phyloP scores from a whole-genome alignment of 495 filamentous ascomycete species.

The Trichocladium antarcticum region DNA sequence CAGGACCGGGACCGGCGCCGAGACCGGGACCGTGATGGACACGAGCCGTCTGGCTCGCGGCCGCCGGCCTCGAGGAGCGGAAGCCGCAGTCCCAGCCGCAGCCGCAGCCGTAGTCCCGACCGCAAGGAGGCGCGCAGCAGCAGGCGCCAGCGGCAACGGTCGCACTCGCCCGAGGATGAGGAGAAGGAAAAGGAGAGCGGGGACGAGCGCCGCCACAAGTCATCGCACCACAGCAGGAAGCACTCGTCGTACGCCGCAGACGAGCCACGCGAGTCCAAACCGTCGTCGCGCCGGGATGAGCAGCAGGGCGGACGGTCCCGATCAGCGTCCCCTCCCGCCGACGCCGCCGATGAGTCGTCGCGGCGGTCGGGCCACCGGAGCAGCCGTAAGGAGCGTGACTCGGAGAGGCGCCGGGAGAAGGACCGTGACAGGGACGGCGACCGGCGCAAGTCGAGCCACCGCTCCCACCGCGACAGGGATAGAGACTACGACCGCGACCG shows the following conservation, averaged over 20 bases:
- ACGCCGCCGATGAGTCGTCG: slow-evolving; percentile 27
- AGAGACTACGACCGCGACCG: background rate
- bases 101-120: slow-evolving; percentile 34
- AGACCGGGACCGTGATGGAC: slow-evolving; percentile 21
- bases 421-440: slow-evolving; percentile 37
- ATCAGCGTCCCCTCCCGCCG: slow-evolving; percentile 38
- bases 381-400: slow-evolving; percentile 36
- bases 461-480: slow-evolving; percentile 27
- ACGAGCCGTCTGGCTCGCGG: slow-evolving; percentile 5
- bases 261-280: slow-evolving; percentile 30
- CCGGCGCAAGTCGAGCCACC: slow-evolving; percentile 30
- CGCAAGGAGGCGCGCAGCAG: slow-evolving; percentile 43
- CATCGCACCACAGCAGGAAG: slow-evolving; percentile 38
- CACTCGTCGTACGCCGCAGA: slow-evolving; percentile 27
- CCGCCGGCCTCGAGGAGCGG: background rate
- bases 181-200: slow-evolving; percentile 29
- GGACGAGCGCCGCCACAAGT: slow-evolving; percentile 35
- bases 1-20: slow-evolving; percentile 23
- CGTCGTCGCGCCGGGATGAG: slow-evolving; percentile 21
- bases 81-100: slow-evolving; percentile 23
- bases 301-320: slow-evolving; percentile 35
- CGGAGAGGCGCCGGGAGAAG: slow-evolving; percentile 33
- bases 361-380: slow-evolving; percentile 43
- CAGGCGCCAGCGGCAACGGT: slow-evolving; percentile 45
- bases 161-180: slow-evolving; percentile 37